Conservation (phyloP, 192 early-diverging fungal species). For the Coemansia sp. region DNA sequence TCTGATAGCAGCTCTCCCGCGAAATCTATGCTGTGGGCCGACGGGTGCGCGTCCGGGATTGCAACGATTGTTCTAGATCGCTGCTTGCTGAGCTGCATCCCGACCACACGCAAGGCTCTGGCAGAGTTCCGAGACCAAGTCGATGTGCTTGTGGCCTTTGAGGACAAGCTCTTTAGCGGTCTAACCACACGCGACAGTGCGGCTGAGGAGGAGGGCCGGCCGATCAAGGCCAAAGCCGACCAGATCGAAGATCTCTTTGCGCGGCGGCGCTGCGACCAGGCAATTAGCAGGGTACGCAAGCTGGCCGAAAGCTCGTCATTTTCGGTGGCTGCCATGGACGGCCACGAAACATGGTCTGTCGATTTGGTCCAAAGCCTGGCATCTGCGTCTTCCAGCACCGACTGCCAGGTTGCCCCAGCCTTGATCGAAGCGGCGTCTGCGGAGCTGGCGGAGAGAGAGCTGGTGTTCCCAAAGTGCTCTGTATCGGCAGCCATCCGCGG, state of each 20-base stretch:
- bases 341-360: constrained; percentile 27
- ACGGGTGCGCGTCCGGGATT: constrained; percentile 1
- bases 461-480: constrained; percentile 14
- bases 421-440: background rate
- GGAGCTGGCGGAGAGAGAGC: background rate
- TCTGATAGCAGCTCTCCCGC: background rate
- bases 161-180: constrained; percentile 12
- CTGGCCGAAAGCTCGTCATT: constrained; percentile 24
- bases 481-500: constrained; percentile 16
- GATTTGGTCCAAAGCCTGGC: constrained; percentile 9
- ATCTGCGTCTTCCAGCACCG: background rate
- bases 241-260: constrained; percentile 27
- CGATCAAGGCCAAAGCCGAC: constrained; percentile 16
- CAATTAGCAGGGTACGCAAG: constrained; percentile 13
- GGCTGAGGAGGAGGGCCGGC: background rate
- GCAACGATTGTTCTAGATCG: constrained; percentile 26
- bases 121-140: constrained; percentile 3
- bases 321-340: constrained; percentile 5
- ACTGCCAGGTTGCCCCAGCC: background rate
- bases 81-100: constrained; percentile 24
- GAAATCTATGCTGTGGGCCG: background rate
- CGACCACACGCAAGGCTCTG: constrained; percentile 14
- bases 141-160: constrained; percentile 23
- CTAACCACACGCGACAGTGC: background rate
- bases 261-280: constrained; percentile 17